A percentile compares a stretch with the other conserved stretches of the same genome.
Conservation (phyloP, 2,329 filamentous ascomycete species). For the Domatiomyces catenatus region DNA sequence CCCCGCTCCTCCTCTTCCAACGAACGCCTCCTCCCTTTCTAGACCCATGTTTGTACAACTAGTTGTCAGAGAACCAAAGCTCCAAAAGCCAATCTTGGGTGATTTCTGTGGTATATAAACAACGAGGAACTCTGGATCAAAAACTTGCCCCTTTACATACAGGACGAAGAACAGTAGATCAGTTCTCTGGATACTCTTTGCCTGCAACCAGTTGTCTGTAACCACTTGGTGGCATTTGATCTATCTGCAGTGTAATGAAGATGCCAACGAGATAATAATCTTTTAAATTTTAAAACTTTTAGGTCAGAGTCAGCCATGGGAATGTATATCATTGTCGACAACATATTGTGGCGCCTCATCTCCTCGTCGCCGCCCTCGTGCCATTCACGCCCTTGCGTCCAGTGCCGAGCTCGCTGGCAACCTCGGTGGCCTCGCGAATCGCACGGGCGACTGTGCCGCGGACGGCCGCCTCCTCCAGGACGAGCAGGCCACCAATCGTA, state of each 20-base stretch:
- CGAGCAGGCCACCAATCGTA: slow-evolving; percentile 46
- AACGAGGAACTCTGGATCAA: background rate
- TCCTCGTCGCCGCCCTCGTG: slow-evolving; percentile 12
- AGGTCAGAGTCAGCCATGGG: no score
- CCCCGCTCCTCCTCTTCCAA: background rate
- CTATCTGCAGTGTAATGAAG: no score
- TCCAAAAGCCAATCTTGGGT: background rate
- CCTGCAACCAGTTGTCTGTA: no score
- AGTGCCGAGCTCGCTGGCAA: slow-evolving; percentile 38
- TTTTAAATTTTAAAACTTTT: no score
- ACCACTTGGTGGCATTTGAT: no score
- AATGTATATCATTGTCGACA: background rate
- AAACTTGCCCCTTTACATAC: background rate
- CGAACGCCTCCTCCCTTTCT: background rate
- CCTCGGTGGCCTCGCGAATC: slow-evolving; percentile 44
- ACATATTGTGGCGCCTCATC: background rate
- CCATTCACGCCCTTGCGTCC: slow-evolving; percentile 16
- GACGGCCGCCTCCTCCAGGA: slow-evolving; percentile 65
- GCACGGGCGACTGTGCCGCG: slow-evolving; percentile 53
- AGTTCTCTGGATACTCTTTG: background rate
- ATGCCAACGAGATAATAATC: no score
- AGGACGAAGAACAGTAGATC: background rate
- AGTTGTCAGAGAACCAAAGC: background rate
- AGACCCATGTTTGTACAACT: background rate
- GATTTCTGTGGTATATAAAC: background rate